Evolutionary conservation across 1,284 basidiomycete genomes (phyloP), one percentile per base, ranked within the genome.

Genomic region (Kwoniella shivajii): DNA sequence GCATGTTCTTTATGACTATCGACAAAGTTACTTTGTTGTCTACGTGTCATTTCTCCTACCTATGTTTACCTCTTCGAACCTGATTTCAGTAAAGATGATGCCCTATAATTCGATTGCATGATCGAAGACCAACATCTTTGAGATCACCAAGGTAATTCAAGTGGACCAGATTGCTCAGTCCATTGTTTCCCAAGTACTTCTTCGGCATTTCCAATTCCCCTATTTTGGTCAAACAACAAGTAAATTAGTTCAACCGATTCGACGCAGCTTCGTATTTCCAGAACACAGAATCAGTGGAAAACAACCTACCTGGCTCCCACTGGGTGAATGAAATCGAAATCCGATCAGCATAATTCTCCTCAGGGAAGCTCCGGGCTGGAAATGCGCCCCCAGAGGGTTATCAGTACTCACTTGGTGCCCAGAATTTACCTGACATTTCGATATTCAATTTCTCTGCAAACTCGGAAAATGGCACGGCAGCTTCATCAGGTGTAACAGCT

Each of bases 141-240:
- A n/a, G n/a, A 24, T 44, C 16, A 79, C 73, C 75, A 82, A 14
- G 81, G 81, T 10, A 82, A 66, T 57, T 77, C 75, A 20, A 82
- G 67, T 0, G 80, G 80, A 2, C 76, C 79, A 5, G 77, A 73
- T 36, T 81, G 64, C 45, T 79, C 31, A 13, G 60, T 45, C 27
- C 59, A 63, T 43, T 65, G 59, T 59, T 78, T 77, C 5, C 81
- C 80, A 54, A 82, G 47, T 2, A 81, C 79, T 9, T 76, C 76
- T 56, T 81, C 77, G 9, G 80, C 81, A 57, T 80, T 79, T 0
- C 80, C 80, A 39, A 82, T 80, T 42, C 80, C 81, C 46, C 49
- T 50, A 14, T 10, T 1, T 16, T 1, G n/a, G 31, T 34, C 2
- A 24, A 47, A 0, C 20, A 13, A 20, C 18, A 18, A 46, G 22